Base-by-base conservation (phyloP, 2,329 filamentous ascomycete genomes). In the Pseudogymnoascus sp. region DNA sequence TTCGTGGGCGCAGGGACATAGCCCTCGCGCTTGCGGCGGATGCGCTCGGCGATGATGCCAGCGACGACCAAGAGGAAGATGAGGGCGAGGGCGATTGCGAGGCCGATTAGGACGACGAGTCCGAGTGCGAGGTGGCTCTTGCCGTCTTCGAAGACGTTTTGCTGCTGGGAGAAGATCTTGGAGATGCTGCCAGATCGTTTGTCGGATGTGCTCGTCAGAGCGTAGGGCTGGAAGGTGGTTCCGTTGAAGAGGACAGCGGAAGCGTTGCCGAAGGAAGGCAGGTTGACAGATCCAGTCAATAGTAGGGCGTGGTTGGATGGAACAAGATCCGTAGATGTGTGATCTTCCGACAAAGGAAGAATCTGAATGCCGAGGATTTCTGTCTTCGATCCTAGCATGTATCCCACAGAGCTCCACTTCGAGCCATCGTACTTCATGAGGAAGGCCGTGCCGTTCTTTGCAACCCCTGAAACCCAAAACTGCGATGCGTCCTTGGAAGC, bases 201-300 rank as follows among this genome's bases (percentile, higher is more conserved):
- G 68, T 85, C 80, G 11, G 80, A 75, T 62, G 81, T 87, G 50
- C 84, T 88, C 1, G 92, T 89, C 41, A 99, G 81, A 39, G 91
- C 82, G 72, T 93, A 96, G 0, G 94, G 93, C 59, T 80, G 79
- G 71, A 93, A 85, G 2, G 78, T 76, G 9, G 86, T 90, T 68
- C 94, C 94, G 70, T 97, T 90, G 77, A 89, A 99, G 28, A 97
- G 77, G 6, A 87, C 93, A 7, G 90, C 91, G 12, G 93, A 96
- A 5, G 88, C 90, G 62, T 86, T 87, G 62, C 93, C 92, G 70
- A 91, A 91, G 57, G 77, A 77, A 0, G 88, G 84, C 15, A 97
- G 80, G 65, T 85, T 81, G 66, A 99, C 83, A 60, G 88, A 83
- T 38, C 94, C 94, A n/a, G 90, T 90, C 58, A 97, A 78, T 75